Percentiles rank a stretch among this genome's conserved stretches.
These are phyloP conservation scores for Daldinia sp. DNA, from an alignment of 2,329 filamentous ascomycete species.

Conservation along the genomic window DNA sequence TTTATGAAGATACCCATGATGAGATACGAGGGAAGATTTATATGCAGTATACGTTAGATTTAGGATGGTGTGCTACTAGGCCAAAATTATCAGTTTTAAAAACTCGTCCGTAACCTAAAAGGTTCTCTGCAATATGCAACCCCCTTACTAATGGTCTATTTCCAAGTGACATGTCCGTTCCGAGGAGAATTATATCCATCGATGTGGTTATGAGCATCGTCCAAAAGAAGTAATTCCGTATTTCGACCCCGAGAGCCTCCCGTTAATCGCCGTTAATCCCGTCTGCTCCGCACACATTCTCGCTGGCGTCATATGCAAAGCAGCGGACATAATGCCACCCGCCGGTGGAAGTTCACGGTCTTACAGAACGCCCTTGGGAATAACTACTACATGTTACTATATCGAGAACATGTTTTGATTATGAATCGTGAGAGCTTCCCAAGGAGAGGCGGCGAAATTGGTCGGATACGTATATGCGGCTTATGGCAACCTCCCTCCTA, in stretches of 20 bases:
- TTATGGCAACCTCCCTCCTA: neutral
- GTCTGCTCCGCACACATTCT: neutral
- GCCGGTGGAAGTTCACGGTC: neutral
- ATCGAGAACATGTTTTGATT: neutral
- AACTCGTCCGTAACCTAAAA: neutral
- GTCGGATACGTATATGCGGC: neutral
- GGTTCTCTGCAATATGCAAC: neutral
- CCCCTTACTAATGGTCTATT: neutral
- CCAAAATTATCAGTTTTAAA: neutral
- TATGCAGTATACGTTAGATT: neutral
- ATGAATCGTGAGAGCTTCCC: neutral
- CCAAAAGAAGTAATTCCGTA: conserved; percentile 15
- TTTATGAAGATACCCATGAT: neutral
- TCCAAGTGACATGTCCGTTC: neutral
- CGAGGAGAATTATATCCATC: neutral
- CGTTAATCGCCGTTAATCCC: conserved; percentile 19
- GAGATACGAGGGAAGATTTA: neutral
- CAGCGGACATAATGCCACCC: conserved; percentile 16
- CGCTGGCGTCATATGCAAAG: neutral
- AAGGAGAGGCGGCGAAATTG: neutral
- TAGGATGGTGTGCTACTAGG: neutral
- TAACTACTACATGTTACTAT: neutral
- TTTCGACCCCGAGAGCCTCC: conserved; percentile 8
- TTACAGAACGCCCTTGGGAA: neutral
- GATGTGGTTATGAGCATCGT: neutral